Evolutionary conservation across 1,284 basidiomycete genomes (phyloP).

Genomic region (Ganoderma sinense): DNA sequence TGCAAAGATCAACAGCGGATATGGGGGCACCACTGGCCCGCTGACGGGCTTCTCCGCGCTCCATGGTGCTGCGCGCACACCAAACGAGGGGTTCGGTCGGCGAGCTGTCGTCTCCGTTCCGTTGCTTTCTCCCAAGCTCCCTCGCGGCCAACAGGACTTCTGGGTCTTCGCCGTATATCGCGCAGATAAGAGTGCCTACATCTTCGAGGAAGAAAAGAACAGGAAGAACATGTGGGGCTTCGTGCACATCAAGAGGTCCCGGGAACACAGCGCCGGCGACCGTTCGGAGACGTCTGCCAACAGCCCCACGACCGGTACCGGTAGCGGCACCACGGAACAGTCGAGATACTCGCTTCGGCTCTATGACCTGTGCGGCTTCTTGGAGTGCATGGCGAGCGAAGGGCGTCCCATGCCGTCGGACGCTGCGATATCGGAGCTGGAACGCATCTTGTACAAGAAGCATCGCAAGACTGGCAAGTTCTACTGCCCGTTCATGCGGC

Average conservation of each 20-base stretch:
- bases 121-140: background rate
- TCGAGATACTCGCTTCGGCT: background rate
- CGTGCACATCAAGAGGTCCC: constrained; percentile 1
- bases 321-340: background rate
- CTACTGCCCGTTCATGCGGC: constrained; percentile 2
- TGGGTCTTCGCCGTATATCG: constrained; percentile 13
- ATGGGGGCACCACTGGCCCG: background rate
- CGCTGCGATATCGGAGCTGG: constrained; percentile 9
- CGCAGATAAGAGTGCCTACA: background rate
- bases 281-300: background rate
- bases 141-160: constrained; percentile 5
- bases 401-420: constrained; percentile 16
- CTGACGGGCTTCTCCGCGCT: background rate
- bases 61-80: background rate
- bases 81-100: background rate
- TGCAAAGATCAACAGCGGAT: background rate
- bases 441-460: constrained; percentile 8
- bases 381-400: constrained; percentile 13
- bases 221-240: constrained; percentile 10
- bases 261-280: background rate
- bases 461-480: background rate
- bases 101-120: constrained; percentile 13
- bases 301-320: background rate
- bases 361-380: constrained; percentile 15
- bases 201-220: too few species aligned